phyloP scores from a whole-genome alignment of 148 eudicot genomes.

The Heliamphora exappendiculata region DNA sequence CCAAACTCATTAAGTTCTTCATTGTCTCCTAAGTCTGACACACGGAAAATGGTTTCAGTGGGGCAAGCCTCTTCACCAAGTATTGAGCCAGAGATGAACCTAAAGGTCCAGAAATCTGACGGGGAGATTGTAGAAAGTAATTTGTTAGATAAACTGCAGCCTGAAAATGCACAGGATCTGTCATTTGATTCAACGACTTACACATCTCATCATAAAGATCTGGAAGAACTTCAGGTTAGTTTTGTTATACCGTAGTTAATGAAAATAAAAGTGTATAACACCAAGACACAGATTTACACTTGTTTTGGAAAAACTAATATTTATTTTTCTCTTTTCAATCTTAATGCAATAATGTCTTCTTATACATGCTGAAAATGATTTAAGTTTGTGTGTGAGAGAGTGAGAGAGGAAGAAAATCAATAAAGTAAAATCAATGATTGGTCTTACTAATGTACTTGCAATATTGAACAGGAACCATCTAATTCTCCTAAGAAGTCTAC shows the following conservation, averaged over 20 bases:
- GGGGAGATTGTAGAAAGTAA: constrained; percentile 4
- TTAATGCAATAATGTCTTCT: not conserved
- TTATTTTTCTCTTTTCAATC: not conserved
- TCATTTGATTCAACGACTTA: not conserved
- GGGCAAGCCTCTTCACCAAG: constrained; percentile 5
- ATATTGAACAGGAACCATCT: constrained; percentile 12
- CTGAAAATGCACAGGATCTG: not conserved
- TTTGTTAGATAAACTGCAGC: not conserved
- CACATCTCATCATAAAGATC: not conserved
- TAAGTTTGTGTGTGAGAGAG: not conserved
- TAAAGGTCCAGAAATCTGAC: constrained; percentile 6
- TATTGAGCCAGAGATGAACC: constrained; percentile 1
- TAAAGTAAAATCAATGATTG: not conserved
- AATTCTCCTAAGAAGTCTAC: not conserved
- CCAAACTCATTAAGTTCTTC: constrained; percentile 16
- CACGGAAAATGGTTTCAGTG: constrained; percentile 9
- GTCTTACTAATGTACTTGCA: not conserved
- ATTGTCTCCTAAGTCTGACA: constrained; percentile 21
- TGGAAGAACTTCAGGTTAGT: not conserved
- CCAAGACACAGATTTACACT: not conserved
- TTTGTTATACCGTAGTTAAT: not conserved
- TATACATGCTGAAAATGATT: not conserved
- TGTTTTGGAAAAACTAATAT: not conserved
- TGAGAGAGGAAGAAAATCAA: not conserved
- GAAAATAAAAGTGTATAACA: not conserved